Evolutionary conservation across 441 rosid genomes (phyloP), one percentile per base, ranked within the genome.

Genomic region (Pelargonium cotyledonis): DNA sequence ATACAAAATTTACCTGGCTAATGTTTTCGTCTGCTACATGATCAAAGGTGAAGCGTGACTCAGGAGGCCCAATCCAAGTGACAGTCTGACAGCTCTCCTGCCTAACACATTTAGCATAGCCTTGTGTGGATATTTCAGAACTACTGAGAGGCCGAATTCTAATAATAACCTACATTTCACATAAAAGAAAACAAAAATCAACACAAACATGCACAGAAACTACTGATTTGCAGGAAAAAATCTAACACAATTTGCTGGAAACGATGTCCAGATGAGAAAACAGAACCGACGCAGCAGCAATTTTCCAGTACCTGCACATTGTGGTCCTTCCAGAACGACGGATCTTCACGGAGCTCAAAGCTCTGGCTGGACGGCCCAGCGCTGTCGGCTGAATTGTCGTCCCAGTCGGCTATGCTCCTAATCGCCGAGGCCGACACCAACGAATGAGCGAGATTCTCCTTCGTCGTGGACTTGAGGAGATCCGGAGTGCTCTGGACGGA

Each of bases 61-160:
- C 98, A 0, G 98, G 99, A 83, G 82, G 95, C 67, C 96, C 98
- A 3, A 76, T 83, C 99, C 99, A 95, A 77, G 94, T 88, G 16
- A 95, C 73, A 11, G 89, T 81, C 76, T 95, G 99, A 16, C 86
- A 74, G 67, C 88, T 95, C 61, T 95, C 99, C 80, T 89, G 97
- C 83, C 83, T 87, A n/a, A 92, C 84, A 70, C 99, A 95, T 76
- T 85, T 92, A 72, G 72, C 73, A 63, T 79, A 62, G 40, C 99
- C 97, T 85, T 95, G 98, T 16, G 76, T 47, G 1, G 97, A 95
- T 26, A 95, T 80, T 78, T 95, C 99, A 10, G 94, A 82, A 66
- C 86, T 78, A 71, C 86, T 92, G 4, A 95, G 85, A 5, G 99
- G 99, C 46, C 98, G 88, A 4, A 95, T 67, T 79, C 98, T 87